These are phyloP conservation scores for Cyclocybe cylindracea DNA, from an alignment of 768 basidiomycete genomes.

Conservation along the genomic window DNA sequence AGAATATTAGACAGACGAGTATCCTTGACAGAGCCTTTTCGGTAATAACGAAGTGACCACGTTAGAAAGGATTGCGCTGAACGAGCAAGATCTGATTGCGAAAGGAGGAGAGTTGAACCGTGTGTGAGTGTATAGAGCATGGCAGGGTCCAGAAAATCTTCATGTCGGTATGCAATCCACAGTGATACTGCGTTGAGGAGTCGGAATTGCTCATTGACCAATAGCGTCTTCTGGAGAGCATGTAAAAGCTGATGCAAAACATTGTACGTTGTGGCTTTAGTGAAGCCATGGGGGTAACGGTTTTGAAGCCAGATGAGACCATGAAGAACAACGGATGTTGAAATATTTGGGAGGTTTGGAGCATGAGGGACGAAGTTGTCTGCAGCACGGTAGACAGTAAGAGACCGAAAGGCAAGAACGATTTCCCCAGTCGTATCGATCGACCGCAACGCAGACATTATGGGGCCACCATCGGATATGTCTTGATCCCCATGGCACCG, in stretches of 20 bases:
- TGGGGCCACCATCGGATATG: conserved; percentile 49
- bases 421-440: conserved; percentile 35
- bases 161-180: conserved; percentile 64
- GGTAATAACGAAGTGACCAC: conserved; percentile 69
- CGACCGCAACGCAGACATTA: conserved; percentile 44
- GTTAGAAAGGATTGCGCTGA: conserved; percentile 76
- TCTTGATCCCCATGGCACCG: conserved; percentile 71
- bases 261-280: conserved; percentile 72
- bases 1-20: conserved; percentile 64
- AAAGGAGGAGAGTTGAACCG: conserved; percentile 64
- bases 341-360: conserved; percentile 67
- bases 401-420: conserved; percentile 44
- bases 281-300: conserved; percentile 40
- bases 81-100: conserved; percentile 65
- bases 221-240: conserved; percentile 60
- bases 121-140: conserved; percentile 71
- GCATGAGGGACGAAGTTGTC: conserved; percentile 54
- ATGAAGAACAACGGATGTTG: conserved; percentile 47
- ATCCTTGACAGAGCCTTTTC: conserved; percentile 39
- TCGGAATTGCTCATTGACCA: conserved; percentile 85
- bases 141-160: conserved; percentile 55
- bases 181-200: conserved; percentile 72
- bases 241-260: conserved; percentile 74
- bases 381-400: conserved; percentile 53
- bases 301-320: conserved; percentile 62